Evolutionary conservation across 768 basidiomycete genomes (phyloP), one percentile per base, ranked within the genome.

Genomic region (Calocybe indica): DNA sequence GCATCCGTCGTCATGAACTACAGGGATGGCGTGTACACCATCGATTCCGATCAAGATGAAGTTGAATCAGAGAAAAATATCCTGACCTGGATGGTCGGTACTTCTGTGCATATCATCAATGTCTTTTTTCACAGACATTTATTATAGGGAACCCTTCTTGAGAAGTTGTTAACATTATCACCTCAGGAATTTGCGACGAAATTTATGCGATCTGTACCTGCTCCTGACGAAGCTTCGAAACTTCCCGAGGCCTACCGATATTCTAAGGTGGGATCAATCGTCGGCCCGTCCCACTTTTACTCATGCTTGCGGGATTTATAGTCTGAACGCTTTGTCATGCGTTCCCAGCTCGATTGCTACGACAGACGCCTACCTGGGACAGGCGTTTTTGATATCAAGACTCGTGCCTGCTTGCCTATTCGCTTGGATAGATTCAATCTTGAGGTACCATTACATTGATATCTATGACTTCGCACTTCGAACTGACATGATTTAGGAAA

Each of bases 361-460:
- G 89, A 97, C 58, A 55, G 66, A 9, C 76, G 88, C 37, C 68
- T 98, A 30, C 94, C 94, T 4, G 93, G 92, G 1, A 85, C 83
- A 0, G 92, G 92, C 29, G 83, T 94, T 1, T 99, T 99, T 56
- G 95, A 99, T 61, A 83, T 98, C 66, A 99, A 99, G 66, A 97
- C 95, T 0, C 80, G 95, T 40, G 93, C 92, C 0, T 86, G 83
- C 31, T 64, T 91, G 22, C 80, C 89, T 0, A 83, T 97, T 40
- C 82, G 95, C 1, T 69, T 88, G 60, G 95, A 98, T 61, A 66
- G 87, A 8, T 70, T 92, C 46, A 97, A 98, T 62, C 88, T 79
- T 55, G 76, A 81, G 67, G 88, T 88, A 46, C 45, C 22, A 15
- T 30, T 14, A 29, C 4, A 2, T 14, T 40, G 37, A 39, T 32